Conservation (phyloP, 305 asterid species). For the Fraxinus greggii region DNA sequence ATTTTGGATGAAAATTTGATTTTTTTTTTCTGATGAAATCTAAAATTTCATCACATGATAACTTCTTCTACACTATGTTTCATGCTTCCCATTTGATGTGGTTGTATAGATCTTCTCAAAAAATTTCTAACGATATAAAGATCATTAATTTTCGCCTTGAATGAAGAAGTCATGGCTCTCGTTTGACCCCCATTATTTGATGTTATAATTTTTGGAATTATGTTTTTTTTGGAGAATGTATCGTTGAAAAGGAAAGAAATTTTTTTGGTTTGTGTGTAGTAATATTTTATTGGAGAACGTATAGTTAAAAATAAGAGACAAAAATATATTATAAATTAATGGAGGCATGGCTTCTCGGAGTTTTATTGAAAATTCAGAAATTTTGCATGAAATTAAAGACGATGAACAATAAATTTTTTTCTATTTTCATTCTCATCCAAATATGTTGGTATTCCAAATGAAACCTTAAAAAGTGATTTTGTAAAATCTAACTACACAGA, state of each 20-base stretch:
- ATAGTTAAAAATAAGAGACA: background rate
- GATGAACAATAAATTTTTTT: background rate
- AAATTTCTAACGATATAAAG: background rate
- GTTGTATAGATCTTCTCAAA: too few species aligned
- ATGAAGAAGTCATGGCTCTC: background rate
- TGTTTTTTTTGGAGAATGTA: too few species aligned
- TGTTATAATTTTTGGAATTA: too few species aligned
- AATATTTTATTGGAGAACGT: too few species aligned
- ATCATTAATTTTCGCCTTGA: background rate
- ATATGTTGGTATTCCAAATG: background rate
- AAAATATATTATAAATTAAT: too few species aligned
- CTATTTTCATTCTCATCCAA: background rate
- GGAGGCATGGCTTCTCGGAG: background rate
- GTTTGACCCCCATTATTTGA: background rate
- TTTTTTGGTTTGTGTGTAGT: too few species aligned
- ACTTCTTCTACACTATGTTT: too few species aligned
- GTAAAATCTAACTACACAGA: background rate
- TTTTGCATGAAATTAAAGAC: background rate
- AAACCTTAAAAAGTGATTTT: background rate
- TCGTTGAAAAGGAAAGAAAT: too few species aligned
- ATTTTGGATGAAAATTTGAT: too few species aligned
- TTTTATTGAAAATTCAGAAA: background rate
- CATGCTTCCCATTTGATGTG: too few species aligned
- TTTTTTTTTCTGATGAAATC: too few species aligned
- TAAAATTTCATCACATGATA: too few species aligned